Base-by-base conservation (phyloP, 805 yeast genomes). In the Millerago galiae region DNA sequence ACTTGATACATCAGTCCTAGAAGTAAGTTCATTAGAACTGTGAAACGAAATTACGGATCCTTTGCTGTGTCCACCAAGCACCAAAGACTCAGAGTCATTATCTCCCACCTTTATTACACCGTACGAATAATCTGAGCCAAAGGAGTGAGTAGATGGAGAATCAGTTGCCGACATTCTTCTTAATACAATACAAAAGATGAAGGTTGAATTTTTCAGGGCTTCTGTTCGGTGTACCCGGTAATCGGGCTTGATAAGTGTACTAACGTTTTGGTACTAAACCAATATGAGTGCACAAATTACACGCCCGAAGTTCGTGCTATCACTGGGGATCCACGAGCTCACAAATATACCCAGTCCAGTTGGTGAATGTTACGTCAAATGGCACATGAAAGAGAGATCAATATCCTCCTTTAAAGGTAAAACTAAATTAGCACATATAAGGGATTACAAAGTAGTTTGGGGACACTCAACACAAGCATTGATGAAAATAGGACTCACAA, bases 321-420 rank as follows among this genome's bases (percentile, higher is more conserved):
- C 68, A 16, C 62, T 87, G 25, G 61, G 71, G 14, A 71, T 89
- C 37, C 73, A 75, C 42, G 95, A 86, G 49, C 66, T 91, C 37
- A 72, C 81, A n/a, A 90, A 90, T 54, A 75, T 91, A 25, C 98
- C 98, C 2, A 89, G 85, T 50, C 70, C 82, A 1, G 67, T 79
- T 3, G 95, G 95, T 0, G 58, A 67, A 30, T 79, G 91, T 51
- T 79, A 61, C 48, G 75, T 88, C 15, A 78, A 80, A 44, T 74
- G 90, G 74, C 68, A 67, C 35, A 65, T 85, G 9, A 68, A 71
- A 42, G 88, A 83, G 4, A 37, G 67, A n/a, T 68, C 42, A 14
- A 24, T 41, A 3, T 10, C 37, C 7, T 12, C 67, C n/a, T 51
- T 70, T 5, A 60, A 68, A 39, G 77, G 78, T 5, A 44, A 45